Evolutionary conservation across 2,329 filamentous ascomycete species (phyloP).

Genomic region (Boeremia lycopersici): DNA sequence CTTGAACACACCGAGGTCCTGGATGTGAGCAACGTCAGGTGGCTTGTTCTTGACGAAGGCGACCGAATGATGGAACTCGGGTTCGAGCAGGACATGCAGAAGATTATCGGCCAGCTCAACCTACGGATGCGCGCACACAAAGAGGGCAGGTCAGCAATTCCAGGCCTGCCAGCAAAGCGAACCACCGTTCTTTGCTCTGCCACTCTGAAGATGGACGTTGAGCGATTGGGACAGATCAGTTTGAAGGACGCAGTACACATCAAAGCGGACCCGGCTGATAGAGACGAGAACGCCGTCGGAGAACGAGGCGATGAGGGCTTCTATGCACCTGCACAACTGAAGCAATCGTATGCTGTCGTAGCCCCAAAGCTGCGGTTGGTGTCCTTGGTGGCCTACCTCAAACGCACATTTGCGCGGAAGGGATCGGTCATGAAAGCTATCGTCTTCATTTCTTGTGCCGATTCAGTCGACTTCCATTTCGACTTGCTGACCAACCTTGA

Average conservation of each 20-base stretch:
- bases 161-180: conserved; percentile 73
- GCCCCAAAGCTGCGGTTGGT: conserved; percentile 91
- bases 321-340: conserved; percentile 87
- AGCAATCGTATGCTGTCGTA: conserved; percentile 86
- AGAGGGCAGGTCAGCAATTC: conserved; percentile 64
- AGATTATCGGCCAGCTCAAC: conserved; percentile 81
- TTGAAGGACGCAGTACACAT: conserved; percentile 91
- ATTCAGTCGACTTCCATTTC: conserved; percentile 96
- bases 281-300: conserved; percentile 54
- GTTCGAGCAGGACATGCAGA: conserved; percentile 91
- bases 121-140: conserved; percentile 64
- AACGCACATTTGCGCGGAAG: conserved; percentile 83
- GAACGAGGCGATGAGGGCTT: conserved; percentile 62
- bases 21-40: conserved; percentile 85
- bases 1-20: conserved; percentile 89
- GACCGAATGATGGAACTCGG: conserved; percentile 98
- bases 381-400: conserved; percentile 81
- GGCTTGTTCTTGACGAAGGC: conserved; percentile 94
- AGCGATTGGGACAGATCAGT: conserved; percentile 91
- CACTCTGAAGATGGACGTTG: conserved; percentile 97
- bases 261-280: conserved; percentile 67
- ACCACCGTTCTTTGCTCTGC: conserved; percentile 93
- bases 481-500: conserved; percentile 69
- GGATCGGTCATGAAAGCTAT: conserved; percentile 97
- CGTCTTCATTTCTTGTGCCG: conserved; percentile 94